Percentiles rank a stretch among this genome's conserved stretches.
Evolutionary conservation across 129 eudicot species (phyloP).

Genomic region (Saposhnikovia divaricata): DNA sequence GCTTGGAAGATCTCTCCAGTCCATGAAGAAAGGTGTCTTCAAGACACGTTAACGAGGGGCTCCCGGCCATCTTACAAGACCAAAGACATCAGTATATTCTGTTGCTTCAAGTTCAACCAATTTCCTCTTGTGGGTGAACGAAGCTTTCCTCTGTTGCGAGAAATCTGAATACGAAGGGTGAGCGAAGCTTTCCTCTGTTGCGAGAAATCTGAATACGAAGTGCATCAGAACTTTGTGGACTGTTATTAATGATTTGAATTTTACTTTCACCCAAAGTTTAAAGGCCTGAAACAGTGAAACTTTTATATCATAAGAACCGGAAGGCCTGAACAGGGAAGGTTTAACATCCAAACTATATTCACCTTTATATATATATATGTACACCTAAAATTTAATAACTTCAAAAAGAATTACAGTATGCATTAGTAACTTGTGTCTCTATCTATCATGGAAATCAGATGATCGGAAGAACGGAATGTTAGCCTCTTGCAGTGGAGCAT

Average conservation of each 20-base stretch:
- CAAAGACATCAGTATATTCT: constrained; percentile 78
- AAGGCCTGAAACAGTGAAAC: not conserved
- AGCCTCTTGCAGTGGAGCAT: no score
- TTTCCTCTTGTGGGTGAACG: constrained; percentile 41
- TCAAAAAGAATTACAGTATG: no score
- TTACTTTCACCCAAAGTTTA: not conserved
- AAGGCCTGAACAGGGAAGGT: not conserved
- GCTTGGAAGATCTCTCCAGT: constrained; percentile 62
- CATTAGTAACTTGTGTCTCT: not conserved
- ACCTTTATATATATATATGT: not conserved
- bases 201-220: constrained; percentile 53
- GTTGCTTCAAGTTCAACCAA: constrained; percentile 58
- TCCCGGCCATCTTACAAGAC: constrained; percentile 93
- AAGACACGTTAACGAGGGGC: constrained; percentile 77
- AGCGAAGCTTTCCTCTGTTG: constrained; percentile 88
- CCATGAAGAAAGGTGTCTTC: constrained; percentile 60
- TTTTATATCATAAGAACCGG: not conserved
- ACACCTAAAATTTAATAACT: not conserved
- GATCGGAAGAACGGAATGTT: no score
- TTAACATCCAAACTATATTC: not conserved
- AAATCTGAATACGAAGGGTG: constrained; percentile 29
- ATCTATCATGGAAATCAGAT: not conserved
- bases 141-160: no score
- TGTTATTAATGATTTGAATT: not conserved
- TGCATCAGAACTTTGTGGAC: not conserved